Evolutionary conservation across 352 stramenopile species (phyloP), one percentile per base, ranked within the genome.

Genomic region (Phytopythium boreale): DNA sequence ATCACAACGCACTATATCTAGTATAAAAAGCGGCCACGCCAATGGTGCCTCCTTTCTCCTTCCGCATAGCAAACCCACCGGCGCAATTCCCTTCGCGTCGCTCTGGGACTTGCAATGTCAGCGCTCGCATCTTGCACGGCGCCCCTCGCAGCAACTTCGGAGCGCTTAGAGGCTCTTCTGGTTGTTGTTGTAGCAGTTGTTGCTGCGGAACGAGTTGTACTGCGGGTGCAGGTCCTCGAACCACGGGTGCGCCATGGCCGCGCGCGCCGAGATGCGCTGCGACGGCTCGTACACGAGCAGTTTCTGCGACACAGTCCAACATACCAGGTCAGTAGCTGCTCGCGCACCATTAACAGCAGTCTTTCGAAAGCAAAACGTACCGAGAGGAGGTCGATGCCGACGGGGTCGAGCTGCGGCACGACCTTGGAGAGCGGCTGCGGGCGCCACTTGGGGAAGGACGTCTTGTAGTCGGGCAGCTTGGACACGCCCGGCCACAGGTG

Each of bases 391-490:
- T 96, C 88, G 10, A 94, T 51, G 22, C 88, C 88, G n/a, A 90
- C 64, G 39, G 79, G 75, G 65, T 96, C 88, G 15, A 96, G 68
- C 56, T 88, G 70, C 24, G 90, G 89, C 43, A 97, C 89, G 62
- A 98, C 82, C 68, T 95, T 94, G 15, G 80, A 78, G 55, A 98
- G 85, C 15, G 81, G 67, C 66, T 97, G 89, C 19, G 95, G 90
- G 29, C 90, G 90, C 98, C 98, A 99, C 60, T 97, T 97, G n/a
- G 97, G 97, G 73, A 99, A 99, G 26, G 82, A 82, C 43, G 87
- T 86, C 73, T 99, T 99, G 88, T 98, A 99, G 75, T 99, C 98
- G 1, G 96, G 97, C 41, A 99, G 75, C 24, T 85, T 87, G 12
- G 96, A 99, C 1, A 99, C 96, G 37, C 97, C 97, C 5, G 96